Base-by-base conservation (phyloP, 495 filamentous ascomycete species). In the Rhypophila decipiens region DNA sequence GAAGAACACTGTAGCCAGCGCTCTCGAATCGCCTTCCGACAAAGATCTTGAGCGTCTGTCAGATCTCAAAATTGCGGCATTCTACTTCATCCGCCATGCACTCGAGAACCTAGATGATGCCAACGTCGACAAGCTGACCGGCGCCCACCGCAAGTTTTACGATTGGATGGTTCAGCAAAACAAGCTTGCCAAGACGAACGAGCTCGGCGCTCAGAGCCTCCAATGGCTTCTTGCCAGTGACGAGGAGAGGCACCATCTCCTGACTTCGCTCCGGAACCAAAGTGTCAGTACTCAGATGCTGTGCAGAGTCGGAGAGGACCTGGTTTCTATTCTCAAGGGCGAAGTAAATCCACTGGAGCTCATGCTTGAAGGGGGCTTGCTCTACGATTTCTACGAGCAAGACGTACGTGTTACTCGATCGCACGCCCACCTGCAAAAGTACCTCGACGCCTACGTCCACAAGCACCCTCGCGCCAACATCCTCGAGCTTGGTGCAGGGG, bases 361-460 rank as follows among this genome's bases (percentile, higher is more conserved):
- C 29, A 65, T 77, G 57, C 65, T 59, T 33, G 43, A 63, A 1
- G 67, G 75, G 22, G 57, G 70, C 34, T 47, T 71, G 34, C 58
- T 80, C 0, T 57, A 61, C 22, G 48, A 42, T 29, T 50, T 59
- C n/a, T 43, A 62, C 2, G 51, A 56, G 41, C 56, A 46, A 9
- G 12, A 37, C 31, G 15, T 77, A 76, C 45, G 74, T 71, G 11
- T 75, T 63, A 49, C 75, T 75, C 4, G 68, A 33, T 72, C 68
- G 0, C 44, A 15, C n/a, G 10, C 9, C 37, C 37, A 39, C 10
- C n/a, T 21, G 11, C n/a, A 19, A 9, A 21, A 39, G 19, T 10
- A 18, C n/a, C n/a, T 39, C 19, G n/a, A 19, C 10, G 10, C 10
- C 11, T 17, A 12, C 37, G 37, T 21, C 9, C 13, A 19, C 11